Base-by-base conservation (phyloP, 2,329 filamentous ascomycete species). In the Cladosporium austrohemisphaericum region DNA sequence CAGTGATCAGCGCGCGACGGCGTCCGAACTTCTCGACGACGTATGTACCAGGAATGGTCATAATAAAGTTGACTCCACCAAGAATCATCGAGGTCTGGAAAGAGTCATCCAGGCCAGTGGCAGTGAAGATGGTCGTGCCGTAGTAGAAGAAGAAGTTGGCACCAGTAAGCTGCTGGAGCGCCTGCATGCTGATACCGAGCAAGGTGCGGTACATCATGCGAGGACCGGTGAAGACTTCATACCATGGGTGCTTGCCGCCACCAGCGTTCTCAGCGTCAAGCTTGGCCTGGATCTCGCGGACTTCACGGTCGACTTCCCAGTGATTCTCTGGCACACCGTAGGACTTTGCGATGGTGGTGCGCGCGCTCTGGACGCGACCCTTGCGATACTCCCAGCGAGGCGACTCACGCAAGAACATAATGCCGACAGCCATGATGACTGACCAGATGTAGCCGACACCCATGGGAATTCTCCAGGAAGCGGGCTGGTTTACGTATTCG, bases 161-260 rank as follows among this genome's bases (percentile, higher is more conserved):
- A 25, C 84, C 84, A 1, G 82, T 85, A 2, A 87, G 71, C 61
- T 87, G 84, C 65, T 86, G 83, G 4, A 83, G 77, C 33, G 80
- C 77, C 65, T 85, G 81, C 2, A 87, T 74, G 3, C 72, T 62
- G 28, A 86, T 76, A 31, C 84, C 83, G 0, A 86, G 72, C 0
- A 80, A 38, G 0, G 80, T 83, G 20, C 84, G 76, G 64, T 86
- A 81, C 5, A 78, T 57, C 75, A 86, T 89, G 55, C 81, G 82
- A 57, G 83, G 84, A 55, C 76, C 73, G 50, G 78, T 76, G 55
- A 89, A 74, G 58, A 81, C 79, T 57, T 86, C 83, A 52, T 87
- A 81, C 76, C 81, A 84, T 64, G 77, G 79, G 58, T 73, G 68
- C 49, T 77, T 72, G 0, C 71, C 68, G 6, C 46, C 46, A 45